Conservation (phyloP, 2,329 filamentous ascomycete species). For the Fusarium camptoceras region DNA sequence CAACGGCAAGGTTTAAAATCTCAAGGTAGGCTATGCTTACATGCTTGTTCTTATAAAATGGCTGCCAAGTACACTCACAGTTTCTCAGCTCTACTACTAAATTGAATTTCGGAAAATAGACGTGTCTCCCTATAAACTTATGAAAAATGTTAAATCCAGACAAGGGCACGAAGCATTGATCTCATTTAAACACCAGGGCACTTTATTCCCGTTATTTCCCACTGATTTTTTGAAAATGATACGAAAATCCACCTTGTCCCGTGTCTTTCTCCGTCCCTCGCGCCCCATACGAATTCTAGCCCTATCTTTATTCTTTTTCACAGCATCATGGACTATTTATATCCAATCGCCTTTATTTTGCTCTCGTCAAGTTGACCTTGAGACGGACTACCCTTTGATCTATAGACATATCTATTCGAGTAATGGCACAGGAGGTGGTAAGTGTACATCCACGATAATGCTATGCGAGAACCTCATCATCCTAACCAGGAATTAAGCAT, state of each 20-base stretch:
- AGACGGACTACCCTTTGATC: background rate
- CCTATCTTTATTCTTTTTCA: background rate
- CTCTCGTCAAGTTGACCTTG: background rate
- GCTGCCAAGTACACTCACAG: background rate
- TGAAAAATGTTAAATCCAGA: background rate
- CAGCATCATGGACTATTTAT: background rate
- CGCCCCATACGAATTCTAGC: background rate
- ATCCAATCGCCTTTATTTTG: rapidly evolving
- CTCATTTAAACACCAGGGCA: background rate
- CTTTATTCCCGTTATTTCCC: background rate
- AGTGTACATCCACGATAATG: background rate
- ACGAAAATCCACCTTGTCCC: too few species aligned
- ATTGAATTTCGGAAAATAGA: background rate
- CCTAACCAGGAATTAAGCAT: background rate
- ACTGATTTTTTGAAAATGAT: background rate
- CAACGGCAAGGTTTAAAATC: background rate
- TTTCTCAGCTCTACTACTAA: background rate
- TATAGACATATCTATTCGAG: background rate
- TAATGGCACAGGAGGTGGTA: background rate
- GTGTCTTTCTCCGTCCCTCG: background rate
- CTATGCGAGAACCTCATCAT: background rate
- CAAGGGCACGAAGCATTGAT: background rate
- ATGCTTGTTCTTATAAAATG: background rate
- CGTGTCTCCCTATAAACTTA: background rate
- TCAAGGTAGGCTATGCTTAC: background rate